Conservation (phyloP, 768 basidiomycete species). For the Cystobasidium tubakii region DNA sequence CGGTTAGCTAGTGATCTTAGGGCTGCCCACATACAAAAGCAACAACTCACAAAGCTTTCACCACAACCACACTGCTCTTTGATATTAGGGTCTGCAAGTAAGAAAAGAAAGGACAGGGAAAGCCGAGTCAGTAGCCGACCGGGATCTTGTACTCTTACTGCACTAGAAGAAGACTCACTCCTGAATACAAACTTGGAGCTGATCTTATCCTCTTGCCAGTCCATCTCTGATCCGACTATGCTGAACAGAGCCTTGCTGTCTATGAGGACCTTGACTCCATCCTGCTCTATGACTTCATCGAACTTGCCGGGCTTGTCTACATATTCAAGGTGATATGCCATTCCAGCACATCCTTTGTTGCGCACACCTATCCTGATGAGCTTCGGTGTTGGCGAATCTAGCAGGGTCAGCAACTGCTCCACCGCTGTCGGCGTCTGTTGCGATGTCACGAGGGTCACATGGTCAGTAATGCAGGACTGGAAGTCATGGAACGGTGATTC, state of each 20-base stretch:
- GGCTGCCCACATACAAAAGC: not conserved
- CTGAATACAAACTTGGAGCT: constrained; percentile 57
- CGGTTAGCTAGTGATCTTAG: not conserved
- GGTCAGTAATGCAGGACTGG: not conserved
- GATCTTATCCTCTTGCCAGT: constrained; percentile 87
- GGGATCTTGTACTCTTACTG: too few species aligned
- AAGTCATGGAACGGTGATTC: not conserved
- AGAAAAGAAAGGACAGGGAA: constrained; percentile 69
- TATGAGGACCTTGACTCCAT: constrained; percentile 74
- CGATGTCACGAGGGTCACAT: not conserved
- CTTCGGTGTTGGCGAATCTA: constrained; percentile 69
- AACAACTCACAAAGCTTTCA: constrained; percentile 8
- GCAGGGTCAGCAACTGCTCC: constrained; percentile 62
- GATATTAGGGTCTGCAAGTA: constrained; percentile 70
- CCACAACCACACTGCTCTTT: constrained; percentile 74
- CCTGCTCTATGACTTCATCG: constrained; percentile 94
- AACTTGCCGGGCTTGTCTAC: constrained; percentile 82
- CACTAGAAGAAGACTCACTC: constrained; percentile 16
- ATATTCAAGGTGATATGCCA: constrained; percentile 87
- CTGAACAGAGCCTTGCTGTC: constrained; percentile 95
- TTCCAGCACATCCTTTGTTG: constrained; percentile 94
- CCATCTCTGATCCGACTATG: constrained; percentile 98
- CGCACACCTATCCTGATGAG: constrained; percentile 90
- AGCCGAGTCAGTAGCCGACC: constrained; percentile 50
- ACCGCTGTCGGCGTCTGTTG: constrained; percentile 73